Conservation (phyloP, 2,329 filamentous ascomycete species). For the Corniculantispora saksenae region DNA sequence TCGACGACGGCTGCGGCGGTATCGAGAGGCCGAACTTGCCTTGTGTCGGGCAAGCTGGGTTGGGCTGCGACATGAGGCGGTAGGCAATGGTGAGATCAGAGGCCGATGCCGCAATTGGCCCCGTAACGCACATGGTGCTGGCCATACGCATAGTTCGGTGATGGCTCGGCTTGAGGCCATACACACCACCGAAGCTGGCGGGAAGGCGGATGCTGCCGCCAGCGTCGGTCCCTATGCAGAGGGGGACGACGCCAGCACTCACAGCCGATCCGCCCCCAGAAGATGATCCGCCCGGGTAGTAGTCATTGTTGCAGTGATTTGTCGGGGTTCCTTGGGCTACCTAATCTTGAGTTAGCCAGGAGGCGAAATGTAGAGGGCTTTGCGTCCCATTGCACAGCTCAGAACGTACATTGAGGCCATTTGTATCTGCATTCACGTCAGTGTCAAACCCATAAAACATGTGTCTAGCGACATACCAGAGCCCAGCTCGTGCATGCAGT, state of each 20-base stretch:
- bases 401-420: constrained; percentile 69
- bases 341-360: no score
- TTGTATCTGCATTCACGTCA: constrained; percentile 69
- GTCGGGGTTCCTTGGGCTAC: constrained; percentile 72
- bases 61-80: constrained; percentile 72
- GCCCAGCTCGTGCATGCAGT: constrained; percentile 79
- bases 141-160: constrained; percentile 63
- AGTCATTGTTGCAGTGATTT: constrained; percentile 74
- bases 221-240: constrained; percentile 73
- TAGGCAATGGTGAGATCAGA: constrained; percentile 82
- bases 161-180: constrained; percentile 78
- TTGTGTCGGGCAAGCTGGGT: constrained; percentile 63
- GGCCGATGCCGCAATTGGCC: constrained; percentile 75
- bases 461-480: constrained; percentile 58
- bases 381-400: no score
- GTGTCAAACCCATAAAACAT: not conserved
- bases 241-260: constrained; percentile 70
- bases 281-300: constrained; percentile 81
- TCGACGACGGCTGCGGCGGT: constrained; percentile 42
- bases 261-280: constrained; percentile 74
- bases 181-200: constrained; percentile 73
- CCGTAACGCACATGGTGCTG: constrained; percentile 62
- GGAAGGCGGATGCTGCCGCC: constrained; percentile 77
- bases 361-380: no score
- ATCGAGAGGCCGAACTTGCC: constrained; percentile 62